These are phyloP conservation scores for Phlebiopsis flavidoalba DNA, from an alignment of 768 basidiomycete genomes.

Conservation along the genomic window DNA sequence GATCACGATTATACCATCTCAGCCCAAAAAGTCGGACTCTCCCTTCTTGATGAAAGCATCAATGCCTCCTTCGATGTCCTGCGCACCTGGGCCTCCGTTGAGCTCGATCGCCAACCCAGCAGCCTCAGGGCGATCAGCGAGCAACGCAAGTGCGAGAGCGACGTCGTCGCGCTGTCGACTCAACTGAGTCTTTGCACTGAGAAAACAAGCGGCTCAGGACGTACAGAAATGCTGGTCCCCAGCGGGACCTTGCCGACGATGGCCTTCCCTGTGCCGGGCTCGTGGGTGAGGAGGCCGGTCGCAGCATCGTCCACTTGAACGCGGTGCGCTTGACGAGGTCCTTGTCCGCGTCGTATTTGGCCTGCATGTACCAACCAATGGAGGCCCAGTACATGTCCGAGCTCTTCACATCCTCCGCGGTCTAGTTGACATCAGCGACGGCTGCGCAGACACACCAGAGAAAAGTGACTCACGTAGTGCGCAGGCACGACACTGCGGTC, in stretches of 20 bases:
- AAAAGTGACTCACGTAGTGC: constrained; percentile 40
- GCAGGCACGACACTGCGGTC: constrained; percentile 40
- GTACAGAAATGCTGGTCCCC: constrained; percentile 41
- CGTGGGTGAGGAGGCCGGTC: constrained; percentile 53
- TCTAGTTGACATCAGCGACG: constrained; percentile 22
- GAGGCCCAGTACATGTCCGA: constrained; percentile 39
- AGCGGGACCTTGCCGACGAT: constrained; percentile 51
- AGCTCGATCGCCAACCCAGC: constrained; percentile 56
- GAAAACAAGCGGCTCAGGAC: constrained; percentile 11
- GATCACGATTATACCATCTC: background rate
- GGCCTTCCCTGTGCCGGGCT: constrained; percentile 45
- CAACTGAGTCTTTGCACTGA: background rate
- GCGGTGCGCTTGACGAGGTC: constrained; percentile 40
- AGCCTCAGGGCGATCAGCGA: constrained; percentile 47
- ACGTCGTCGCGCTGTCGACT: constrained; percentile 51
- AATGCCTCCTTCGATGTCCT: constrained; percentile 40
- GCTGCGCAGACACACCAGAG: background rate
- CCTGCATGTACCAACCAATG: constrained; percentile 37
- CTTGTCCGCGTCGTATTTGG: constrained; percentile 40
- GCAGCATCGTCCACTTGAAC: constrained; percentile 64
- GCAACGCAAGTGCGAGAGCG: constrained; percentile 39
- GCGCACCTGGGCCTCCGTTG: constrained; percentile 40
- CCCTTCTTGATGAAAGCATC: constrained; percentile 46
- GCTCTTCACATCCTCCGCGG: constrained; percentile 38
- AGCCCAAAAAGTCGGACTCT: constrained; percentile 29